Base-by-base conservation (phyloP, 306 rosid genomes). In the Medicago truncatula region DNA sequence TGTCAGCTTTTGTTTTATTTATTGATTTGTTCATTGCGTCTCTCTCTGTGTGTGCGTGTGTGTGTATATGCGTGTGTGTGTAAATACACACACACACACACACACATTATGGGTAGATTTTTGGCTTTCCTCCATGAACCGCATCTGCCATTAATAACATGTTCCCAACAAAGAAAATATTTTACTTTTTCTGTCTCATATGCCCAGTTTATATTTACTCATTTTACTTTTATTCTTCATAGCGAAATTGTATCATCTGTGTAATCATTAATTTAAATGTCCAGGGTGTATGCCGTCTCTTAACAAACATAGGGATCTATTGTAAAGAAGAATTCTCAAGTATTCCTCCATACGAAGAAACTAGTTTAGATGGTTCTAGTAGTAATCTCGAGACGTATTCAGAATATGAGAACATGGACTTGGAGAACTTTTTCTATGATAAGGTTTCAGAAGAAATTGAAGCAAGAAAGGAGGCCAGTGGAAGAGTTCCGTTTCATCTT, bases 391-490 rank as follows among this genome's bases (percentile, higher is more conserved):
- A 91, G 88, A 85, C 91, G 40, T 77, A 77, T 67, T 83, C 93
- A 46, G 96, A 89, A 76, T 86, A 92, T 80, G 96, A 90, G 82
- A 95, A 89, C 81, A 95, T 91, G 97, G 98, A 95, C 83, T 79
- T 95, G 76, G 98, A 95, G 84, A 95, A 87, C 81, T 82, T 92
- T 76, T 95, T 90, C 64, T 92, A 85, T 68, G 92, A 88, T 20
- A 92, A 95, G 87, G 97, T 95, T 62, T 86, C 90, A 2, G 97
- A 92, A 85, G 96, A 95, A 83, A 87, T 89, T 63, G 93, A 88
- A 81, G 96, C 97, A 62, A 91, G 90, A 84, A 86, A 87, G 84
- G 89, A 86, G 81, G 91, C 88, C 18, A 81, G 88, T 70, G 89
- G 84, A 85, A 76, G 86, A 76, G 85, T 84, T 78, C 78, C 93